Percentiles rank a stretch among this genome's conserved stretches.
Conservation (phyloP, 805 yeast genomes). For the Zygotorulaspora sp. region DNA sequence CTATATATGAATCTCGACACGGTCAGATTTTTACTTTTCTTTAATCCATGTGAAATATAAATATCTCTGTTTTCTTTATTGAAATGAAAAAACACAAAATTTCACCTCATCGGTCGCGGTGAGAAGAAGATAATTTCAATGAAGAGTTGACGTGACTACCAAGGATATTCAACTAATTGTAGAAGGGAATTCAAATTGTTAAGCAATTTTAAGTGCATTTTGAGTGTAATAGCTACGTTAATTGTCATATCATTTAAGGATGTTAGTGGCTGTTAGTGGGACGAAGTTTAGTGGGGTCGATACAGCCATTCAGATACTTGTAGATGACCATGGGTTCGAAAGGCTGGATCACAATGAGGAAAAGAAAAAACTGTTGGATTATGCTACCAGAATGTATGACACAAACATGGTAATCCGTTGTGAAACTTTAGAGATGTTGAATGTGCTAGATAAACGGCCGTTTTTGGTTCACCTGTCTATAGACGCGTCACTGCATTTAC, state of each 20-base stretch:
- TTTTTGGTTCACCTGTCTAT: conserved; percentile 75
- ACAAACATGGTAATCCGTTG: conserved; percentile 55
- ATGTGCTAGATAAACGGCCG: conserved; percentile 59
- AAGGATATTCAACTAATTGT: no score
- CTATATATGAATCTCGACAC: no score
- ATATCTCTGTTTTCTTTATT: no score
- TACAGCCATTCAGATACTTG: conserved; percentile 16
- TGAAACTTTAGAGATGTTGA: conserved; percentile 40
- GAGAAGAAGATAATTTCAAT: not conserved
- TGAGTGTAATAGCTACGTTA: no score
- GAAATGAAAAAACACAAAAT: conserved; percentile 3
- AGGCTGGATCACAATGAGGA: conserved; percentile 11
- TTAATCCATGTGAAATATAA: conserved; percentile 1
- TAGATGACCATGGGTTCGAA: conserved; percentile 20
- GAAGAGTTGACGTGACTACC: no score
- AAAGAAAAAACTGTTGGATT: conserved; percentile 46
- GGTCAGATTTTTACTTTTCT: not conserved
- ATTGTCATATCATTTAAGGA: no score
- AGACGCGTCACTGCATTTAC: conserved; percentile 60
- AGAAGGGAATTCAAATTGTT: no score
- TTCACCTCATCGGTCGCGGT: conserved; percentile 3
- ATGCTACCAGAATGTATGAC: conserved; percentile 65
- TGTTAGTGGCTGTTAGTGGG: conserved; percentile 32
- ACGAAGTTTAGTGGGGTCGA: conserved; percentile 27
- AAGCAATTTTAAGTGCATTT: no score